phyloP scores from a whole-genome alignment of 306 rosid genomes.

The Citrullus colocynthis region DNA sequence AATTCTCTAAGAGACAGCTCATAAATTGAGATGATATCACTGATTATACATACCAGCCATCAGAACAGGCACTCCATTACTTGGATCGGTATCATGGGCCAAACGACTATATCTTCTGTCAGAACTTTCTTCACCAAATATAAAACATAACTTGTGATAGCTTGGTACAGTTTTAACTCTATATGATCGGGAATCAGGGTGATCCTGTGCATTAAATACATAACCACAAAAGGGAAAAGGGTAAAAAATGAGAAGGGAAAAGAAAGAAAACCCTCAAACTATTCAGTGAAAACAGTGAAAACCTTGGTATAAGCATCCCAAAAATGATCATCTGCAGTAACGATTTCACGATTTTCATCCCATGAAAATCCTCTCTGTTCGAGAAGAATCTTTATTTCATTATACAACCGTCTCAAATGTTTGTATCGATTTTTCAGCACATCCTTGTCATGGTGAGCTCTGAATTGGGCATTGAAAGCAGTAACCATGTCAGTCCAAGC shows the following conservation, averaged over 20 bases:
- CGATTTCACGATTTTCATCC: constrained; percentile 67
- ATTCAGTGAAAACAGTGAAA: constrained; percentile 9
- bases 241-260: not conserved
- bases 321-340: constrained; percentile 39
- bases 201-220: constrained; percentile 32
- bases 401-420: constrained; percentile 54
- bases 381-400: constrained; percentile 47
- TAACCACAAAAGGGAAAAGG: constrained; percentile 16
- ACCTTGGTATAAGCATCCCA: constrained; percentile 70
- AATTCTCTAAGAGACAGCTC: not conserved
- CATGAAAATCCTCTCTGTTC: constrained; percentile 46
- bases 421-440: constrained; percentile 65
- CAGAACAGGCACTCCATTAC: constrained; percentile 21
- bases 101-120: constrained; percentile 43
- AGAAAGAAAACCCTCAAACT: not conserved
- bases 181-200: constrained; percentile 58
- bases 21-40: not conserved
- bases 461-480: constrained; percentile 45
- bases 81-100: constrained; percentile 30
- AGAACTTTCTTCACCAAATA: constrained; percentile 47
- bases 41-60: constrained; percentile 24
- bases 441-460: constrained; percentile 55
- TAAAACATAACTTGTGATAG: constrained; percentile 42
- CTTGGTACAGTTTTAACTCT: constrained; percentile 69
- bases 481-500: constrained; percentile 59